These are phyloP conservation scores for Blepharisma undulans DNA, from an alignment of 169 alveolate genomes.

Conservation along the genomic window DNA sequence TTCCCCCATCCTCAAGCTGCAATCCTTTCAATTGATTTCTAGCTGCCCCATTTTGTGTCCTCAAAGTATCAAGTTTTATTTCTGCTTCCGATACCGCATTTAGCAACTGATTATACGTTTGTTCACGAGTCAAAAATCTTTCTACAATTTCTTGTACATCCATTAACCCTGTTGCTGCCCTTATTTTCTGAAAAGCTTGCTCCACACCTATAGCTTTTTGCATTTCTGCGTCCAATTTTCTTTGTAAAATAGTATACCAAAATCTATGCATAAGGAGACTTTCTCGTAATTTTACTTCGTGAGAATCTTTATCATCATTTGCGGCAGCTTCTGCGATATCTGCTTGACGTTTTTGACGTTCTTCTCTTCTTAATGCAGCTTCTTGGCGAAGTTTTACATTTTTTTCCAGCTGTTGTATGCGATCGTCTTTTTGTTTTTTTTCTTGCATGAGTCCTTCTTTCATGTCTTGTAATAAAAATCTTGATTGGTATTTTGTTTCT, in stretches of 20 bases:
- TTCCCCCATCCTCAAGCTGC: constrained; percentile 31
- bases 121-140: constrained; percentile 55
- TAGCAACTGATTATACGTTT: constrained; percentile 42
- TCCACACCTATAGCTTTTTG: constrained; percentile 45
- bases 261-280: constrained; percentile 50
- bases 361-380: constrained; percentile 53
- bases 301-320: constrained; percentile 61
- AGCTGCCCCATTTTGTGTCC: constrained; percentile 41
- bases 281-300: constrained; percentile 52
- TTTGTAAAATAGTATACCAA: constrained; percentile 45
- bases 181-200: constrained; percentile 53
- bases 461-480: constrained; percentile 46
- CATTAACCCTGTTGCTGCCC: constrained; percentile 56
- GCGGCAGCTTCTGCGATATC: constrained; percentile 68
- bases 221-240: constrained; percentile 58
- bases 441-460: constrained; percentile 54
- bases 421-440: constrained; percentile 53
- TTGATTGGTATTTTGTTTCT: constrained; percentile 50
- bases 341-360: constrained; percentile 39
- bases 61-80: constrained; percentile 47
- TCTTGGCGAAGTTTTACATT: constrained; percentile 52
- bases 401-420: constrained; percentile 52
- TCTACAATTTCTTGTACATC: constrained; percentile 61
- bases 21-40: constrained; percentile 48
- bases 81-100: constrained; percentile 58